A percentile compares a stretch with the other conserved stretches of the same genome.
Conservation (phyloP, 1,284 basidiomycete species). For the Ustilago esculenta region DNA sequence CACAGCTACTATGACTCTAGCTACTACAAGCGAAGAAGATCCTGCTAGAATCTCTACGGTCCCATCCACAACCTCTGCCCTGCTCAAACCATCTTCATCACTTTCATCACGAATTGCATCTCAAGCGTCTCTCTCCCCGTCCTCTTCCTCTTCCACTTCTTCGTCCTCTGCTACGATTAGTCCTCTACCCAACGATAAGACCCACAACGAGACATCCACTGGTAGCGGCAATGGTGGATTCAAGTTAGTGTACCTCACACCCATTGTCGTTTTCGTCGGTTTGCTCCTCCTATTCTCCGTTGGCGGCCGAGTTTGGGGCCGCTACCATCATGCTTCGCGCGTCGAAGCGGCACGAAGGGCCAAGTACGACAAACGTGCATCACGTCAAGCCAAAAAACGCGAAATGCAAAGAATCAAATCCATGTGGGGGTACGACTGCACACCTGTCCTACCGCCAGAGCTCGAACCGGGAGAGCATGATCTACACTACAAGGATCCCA, state of each 20-base stretch:
- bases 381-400: constrained; percentile 20
- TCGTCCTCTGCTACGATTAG: background rate
- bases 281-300: constrained; percentile 51
- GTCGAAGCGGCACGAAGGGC: constrained; percentile 22
- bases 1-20: constrained; percentile 5
- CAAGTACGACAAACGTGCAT: constrained; percentile 12
- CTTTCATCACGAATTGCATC: too few relatives aligned
- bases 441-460: constrained; percentile 26
- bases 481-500: constrained; percentile 23
- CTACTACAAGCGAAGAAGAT: background rate
- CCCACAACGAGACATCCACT: too few relatives aligned
- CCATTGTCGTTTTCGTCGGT: constrained; percentile 47
- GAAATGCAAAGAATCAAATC: constrained; percentile 43
- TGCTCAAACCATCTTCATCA: too few relatives aligned
- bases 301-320: constrained; percentile 55
- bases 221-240: constrained; percentile 22
- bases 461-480: constrained; percentile 22
- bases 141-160: constrained; percentile 10
- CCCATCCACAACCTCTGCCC: background rate
- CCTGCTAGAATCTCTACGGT: background rate
- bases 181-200: background rate
- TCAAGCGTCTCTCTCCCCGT: background rate
- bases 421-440: constrained; percentile 35
- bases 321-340: constrained; percentile 40
- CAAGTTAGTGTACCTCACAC: constrained; percentile 53